These are phyloP conservation scores for Hortiboletus flavorubellus DNA, from an alignment of 768 basidiomycete genomes.

Conservation along the genomic window DNA sequence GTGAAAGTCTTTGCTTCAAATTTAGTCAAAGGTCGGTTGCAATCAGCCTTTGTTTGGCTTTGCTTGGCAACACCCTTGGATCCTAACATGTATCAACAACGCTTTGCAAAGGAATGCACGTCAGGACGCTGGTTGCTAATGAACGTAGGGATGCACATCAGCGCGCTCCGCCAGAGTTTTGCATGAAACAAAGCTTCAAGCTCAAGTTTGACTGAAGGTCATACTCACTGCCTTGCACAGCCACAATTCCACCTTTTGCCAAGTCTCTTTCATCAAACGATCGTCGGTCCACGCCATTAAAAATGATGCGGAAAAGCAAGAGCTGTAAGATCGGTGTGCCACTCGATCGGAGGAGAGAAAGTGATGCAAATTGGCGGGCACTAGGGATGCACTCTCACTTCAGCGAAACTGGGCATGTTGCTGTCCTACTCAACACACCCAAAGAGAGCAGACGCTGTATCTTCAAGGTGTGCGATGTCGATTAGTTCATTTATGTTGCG, in stretches of 20 bases:
- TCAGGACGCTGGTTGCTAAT: no score
- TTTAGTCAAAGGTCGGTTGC: constrained; percentile 3
- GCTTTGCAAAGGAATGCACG: not conserved
- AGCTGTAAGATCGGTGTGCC: not conserved
- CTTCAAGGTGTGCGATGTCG: no score
- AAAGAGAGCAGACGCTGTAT: not conserved
- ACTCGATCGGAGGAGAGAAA: not conserved
- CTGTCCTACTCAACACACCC: no score
- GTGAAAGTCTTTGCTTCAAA: not conserved
- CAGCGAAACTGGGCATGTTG: not conserved
- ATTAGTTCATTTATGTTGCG: not conserved
- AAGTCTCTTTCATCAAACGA: no score
- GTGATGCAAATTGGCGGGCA: no score
- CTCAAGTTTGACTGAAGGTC: not conserved
- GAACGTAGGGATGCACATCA: no score
- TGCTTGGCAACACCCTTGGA: constrained; percentile 11
- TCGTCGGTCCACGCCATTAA: no score
- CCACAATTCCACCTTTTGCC: not conserved
- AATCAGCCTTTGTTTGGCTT: constrained; percentile 15
- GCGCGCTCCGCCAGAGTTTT: no score
- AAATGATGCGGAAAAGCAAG: not conserved
- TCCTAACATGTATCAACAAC: constrained; percentile 23
- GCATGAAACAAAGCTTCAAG: not conserved
- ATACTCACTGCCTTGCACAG: not conserved
- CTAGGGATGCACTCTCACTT: not conserved